Conservation (phyloP, 139 green algal genomes). For the Chlorella sp. region DNA sequence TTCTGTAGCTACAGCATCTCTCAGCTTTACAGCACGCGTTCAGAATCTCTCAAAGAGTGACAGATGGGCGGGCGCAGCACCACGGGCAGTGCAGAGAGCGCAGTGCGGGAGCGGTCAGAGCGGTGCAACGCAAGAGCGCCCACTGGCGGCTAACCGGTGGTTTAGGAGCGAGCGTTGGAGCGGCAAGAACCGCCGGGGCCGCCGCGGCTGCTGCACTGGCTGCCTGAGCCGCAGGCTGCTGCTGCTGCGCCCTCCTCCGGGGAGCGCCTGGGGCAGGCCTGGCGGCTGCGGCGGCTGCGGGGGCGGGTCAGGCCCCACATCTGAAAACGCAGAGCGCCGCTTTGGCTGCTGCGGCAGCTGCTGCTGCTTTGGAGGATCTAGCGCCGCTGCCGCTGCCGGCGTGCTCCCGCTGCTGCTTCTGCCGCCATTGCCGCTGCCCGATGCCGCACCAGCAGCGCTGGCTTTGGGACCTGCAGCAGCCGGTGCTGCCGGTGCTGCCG, state of each 20-base stretch:
- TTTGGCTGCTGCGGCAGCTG: background rate
- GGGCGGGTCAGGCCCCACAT: background rate
- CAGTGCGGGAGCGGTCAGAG: too few species aligned
- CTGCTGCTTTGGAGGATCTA: background rate
- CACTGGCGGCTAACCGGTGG: too few species aligned
- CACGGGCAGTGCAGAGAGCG: too few species aligned
- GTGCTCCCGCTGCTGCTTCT: background rate
- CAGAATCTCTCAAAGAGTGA: too few species aligned
- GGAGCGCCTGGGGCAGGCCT: background rate
- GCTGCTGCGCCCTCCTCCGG: background rate
- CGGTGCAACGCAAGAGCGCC: too few species aligned
- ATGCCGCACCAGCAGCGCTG: background rate
- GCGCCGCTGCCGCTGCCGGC: background rate
- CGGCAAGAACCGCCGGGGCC: too few species aligned
- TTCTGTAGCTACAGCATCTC: too few species aligned
- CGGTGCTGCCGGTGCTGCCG: background rate
- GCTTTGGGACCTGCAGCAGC: background rate
- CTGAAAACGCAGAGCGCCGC: background rate
- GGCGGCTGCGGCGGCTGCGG: constrained; percentile 4
- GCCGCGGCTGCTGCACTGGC: background rate
- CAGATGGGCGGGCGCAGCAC: too few species aligned
- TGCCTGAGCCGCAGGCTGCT: background rate
- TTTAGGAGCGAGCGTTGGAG: too few species aligned
- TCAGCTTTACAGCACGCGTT: too few species aligned
- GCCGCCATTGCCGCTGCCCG: background rate